A percentile compares a stretch with the other conserved stretches of the same genome.
Evolutionary conservation across 2,329 filamentous ascomycete genomes (phyloP).

Genomic region (Penicillium sp.): DNA sequence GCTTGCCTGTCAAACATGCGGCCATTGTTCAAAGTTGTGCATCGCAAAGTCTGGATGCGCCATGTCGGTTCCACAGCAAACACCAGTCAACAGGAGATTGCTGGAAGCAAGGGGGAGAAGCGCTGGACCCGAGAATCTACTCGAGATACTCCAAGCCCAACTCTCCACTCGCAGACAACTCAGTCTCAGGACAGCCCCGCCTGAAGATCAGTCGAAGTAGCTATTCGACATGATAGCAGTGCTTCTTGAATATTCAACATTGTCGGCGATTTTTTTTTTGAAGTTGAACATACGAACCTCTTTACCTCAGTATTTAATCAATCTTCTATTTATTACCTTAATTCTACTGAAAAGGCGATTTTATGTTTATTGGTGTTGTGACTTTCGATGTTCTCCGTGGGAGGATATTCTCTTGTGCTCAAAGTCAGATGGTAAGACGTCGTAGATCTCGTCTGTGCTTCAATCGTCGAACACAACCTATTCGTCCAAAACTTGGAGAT

Average conservation of each 20-base stretch:
- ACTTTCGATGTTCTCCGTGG: neutral
- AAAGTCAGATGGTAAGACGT: neutral
- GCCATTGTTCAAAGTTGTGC: constrained; percentile 33
- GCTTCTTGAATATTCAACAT: no score
- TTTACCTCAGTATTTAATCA: neutral
- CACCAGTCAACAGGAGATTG: constrained; percentile 21
- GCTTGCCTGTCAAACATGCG: constrained; percentile 39
- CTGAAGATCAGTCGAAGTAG: neutral
- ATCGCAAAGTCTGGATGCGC: constrained; percentile 25
- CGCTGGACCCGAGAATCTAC: constrained; percentile 11
- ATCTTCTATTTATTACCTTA: neutral
- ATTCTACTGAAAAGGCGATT: neutral
- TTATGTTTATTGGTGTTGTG: neutral
- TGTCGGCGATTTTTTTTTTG: neutral
- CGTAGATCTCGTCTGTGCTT: constrained; percentile 3
- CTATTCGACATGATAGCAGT: neutral
- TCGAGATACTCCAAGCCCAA: constrained; percentile 17
- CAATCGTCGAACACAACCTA: neutral
- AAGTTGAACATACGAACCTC: neutral
- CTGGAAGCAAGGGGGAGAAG: constrained; percentile 15
- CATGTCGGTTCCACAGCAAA: constrained; percentile 15
- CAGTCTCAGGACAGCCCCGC: neutral
- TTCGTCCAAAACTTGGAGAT: constrained; percentile 1
- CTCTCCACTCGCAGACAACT: neutral
- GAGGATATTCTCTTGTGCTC: neutral